phyloP scores from a whole-genome alignment of 2,329 filamentous ascomycete species.

The Fusarium clavum region DNA sequence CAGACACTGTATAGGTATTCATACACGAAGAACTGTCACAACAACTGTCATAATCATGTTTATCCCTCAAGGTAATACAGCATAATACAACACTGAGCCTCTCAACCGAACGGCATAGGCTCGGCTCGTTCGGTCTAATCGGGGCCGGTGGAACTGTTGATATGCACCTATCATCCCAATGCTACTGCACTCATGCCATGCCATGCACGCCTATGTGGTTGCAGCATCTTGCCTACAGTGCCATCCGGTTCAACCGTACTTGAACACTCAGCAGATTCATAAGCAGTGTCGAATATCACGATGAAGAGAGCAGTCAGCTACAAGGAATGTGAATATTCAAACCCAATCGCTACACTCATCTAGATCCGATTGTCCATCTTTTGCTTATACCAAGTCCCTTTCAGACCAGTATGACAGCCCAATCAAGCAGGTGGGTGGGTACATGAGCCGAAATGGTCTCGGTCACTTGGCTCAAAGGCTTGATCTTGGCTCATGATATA shows the following conservation, averaged over 20 bases:
- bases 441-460: constrained; percentile 26
- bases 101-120: constrained; percentile 9
- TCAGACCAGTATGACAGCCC: constrained; percentile 17
- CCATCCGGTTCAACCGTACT: constrained; percentile 6
- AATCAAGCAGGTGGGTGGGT: constrained; percentile 34
- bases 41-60: not conserved
- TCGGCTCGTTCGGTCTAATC: constrained; percentile 25
- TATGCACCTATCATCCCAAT: constrained; percentile 28
- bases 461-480: constrained; percentile 7
- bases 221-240: not conserved
- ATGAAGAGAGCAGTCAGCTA: not conserved
- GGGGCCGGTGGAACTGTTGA: constrained; percentile 13
- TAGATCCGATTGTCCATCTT: not conserved
- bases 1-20: not conserved
- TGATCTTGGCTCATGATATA: constrained; percentile 6
- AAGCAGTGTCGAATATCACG: not conserved
- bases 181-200: constrained; percentile 28
- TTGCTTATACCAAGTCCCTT: constrained; percentile 3
- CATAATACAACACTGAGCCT: not conserved
- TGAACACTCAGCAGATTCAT: not conserved
- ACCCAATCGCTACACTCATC: not conserved
- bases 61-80: constrained; percentile 12
- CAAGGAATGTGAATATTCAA: not conserved
- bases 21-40: not conserved
- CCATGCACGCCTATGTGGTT: constrained; percentile 12